These are phyloP conservation scores for Fusarium sp. DNA, from an alignment of 2,329 filamentous ascomycete genomes.

Conservation along the genomic window DNA sequence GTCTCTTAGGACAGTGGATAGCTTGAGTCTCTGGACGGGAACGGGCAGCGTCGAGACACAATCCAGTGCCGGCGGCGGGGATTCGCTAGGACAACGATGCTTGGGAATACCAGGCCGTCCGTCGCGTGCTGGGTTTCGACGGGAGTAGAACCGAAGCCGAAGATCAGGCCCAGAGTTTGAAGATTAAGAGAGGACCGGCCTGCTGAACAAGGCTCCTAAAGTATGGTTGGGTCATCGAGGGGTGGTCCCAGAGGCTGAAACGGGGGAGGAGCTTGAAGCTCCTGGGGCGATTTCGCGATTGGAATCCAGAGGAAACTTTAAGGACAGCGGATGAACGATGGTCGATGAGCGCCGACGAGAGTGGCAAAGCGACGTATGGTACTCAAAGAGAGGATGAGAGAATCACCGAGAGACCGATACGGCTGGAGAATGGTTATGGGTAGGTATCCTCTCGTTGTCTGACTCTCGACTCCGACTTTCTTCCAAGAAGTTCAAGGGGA, in stretches of 20 bases:
- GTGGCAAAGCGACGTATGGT: slow-evolving; percentile 10
- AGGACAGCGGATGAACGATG: slow-evolving; percentile 14
- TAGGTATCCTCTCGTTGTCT: slow-evolving; percentile 32
- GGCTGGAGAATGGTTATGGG: slow-evolving; percentile 30
- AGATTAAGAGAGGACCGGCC: slow-evolving; percentile 23
- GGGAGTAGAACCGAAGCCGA: slow-evolving; percentile 12
- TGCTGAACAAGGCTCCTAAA: slow-evolving; percentile 29
- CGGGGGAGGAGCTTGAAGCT: slow-evolving; percentile 24
- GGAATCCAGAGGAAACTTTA: slow-evolving; percentile 39
- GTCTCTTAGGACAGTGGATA: slow-evolving; percentile 32
- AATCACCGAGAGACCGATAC: slow-evolving; percentile 20
- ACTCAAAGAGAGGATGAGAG: slow-evolving; percentile 28
- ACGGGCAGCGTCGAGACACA: slow-evolving; percentile 45
- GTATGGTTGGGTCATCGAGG: slow-evolving; percentile 37
- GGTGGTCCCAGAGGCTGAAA: slow-evolving; percentile 42
- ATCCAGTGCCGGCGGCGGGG: slow-evolving; percentile 41
- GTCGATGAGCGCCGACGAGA: slow-evolving; percentile 4
- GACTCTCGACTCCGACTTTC: slow-evolving; percentile 25
- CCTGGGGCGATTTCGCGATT: slow-evolving; percentile 29
- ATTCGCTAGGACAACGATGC: slow-evolving; percentile 37
- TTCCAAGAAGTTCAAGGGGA: slow-evolving; percentile 43
- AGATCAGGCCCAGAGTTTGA: slow-evolving; percentile 14
- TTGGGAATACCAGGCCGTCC: slow-evolving; percentile 20
- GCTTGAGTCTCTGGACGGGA: slow-evolving; percentile 43
- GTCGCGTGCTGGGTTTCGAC: slow-evolving; percentile 32